Evolutionary conservation across 805 yeast genomes (phyloP).

Genomic region (Metschnikowia matae): DNA sequence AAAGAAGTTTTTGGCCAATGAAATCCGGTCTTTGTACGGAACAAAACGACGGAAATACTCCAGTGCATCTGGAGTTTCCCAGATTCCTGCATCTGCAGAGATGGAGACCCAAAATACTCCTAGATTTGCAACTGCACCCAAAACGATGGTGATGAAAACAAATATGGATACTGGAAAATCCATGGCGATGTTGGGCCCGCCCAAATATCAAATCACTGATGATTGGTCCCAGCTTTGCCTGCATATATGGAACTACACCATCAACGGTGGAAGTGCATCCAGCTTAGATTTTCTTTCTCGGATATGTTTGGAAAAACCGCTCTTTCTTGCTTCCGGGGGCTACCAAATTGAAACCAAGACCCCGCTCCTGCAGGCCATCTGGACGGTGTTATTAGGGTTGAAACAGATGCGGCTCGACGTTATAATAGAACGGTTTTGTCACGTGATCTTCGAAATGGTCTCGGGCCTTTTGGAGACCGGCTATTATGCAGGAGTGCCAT

Average conservation of each 20-base stretch:
- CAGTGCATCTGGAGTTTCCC: neutral
- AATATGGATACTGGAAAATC: neutral
- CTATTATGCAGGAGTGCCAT: constrained; percentile 49
- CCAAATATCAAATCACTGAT: constrained; percentile 24
- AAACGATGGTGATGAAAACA: neutral
- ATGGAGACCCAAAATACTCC: neutral
- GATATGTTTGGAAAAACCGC: constrained; percentile 22
- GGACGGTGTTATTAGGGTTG: constrained; percentile 40
- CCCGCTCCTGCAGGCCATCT: constrained; percentile 41
- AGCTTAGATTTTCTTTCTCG: constrained; percentile 30
- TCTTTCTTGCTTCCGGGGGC: constrained; percentile 7
- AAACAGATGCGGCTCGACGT: constrained; percentile 49
- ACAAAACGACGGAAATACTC: constrained; percentile 18
- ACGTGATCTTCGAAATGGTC: constrained; percentile 22
- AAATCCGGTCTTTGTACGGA: constrained; percentile 26
- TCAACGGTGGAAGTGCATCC: constrained; percentile 33
- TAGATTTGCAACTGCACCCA: neutral
- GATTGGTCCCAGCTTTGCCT: constrained; percentile 34
- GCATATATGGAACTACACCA: constrained; percentile 33
- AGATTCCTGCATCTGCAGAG: neutral
- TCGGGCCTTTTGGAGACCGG: constrained; percentile 22
- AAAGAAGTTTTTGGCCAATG: constrained; percentile 38
- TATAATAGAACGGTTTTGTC: constrained; percentile 40
- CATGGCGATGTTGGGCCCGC: neutral
- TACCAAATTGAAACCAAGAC: constrained; percentile 23